Percentiles rank a stretch among this genome's conserved stretches.
Evolutionary conservation across 2,329 filamentous ascomycete genomes (phyloP).

Genomic region (Knufia petricola): DNA sequence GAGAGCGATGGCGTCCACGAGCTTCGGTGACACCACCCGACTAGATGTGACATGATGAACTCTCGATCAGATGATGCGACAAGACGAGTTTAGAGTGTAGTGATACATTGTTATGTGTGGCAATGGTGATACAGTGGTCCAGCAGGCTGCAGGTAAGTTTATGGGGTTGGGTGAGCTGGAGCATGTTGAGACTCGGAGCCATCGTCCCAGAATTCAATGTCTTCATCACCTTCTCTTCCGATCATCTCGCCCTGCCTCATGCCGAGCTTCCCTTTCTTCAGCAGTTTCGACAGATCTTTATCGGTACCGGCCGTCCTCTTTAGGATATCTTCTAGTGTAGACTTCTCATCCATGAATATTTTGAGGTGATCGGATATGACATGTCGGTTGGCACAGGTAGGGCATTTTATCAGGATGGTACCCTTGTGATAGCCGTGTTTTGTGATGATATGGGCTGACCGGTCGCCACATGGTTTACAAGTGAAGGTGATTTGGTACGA

Average conservation of each 20-base stretch:
- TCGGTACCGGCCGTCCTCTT: conserved; percentile 26
- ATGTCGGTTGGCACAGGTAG: conserved; percentile 75
- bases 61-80: too few relatives aligned
- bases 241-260: conserved; percentile 53
- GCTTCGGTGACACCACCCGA: too few relatives aligned
- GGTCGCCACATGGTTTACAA: conserved; percentile 70
- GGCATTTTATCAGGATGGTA: conserved; percentile 80
- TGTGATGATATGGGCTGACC: conserved; percentile 75
- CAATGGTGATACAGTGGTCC: too few relatives aligned
- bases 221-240: conserved; percentile 55
- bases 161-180: conserved; percentile 2
- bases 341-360: conserved; percentile 39
- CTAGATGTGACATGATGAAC: too few relatives aligned
- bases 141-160: background rate
- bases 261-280: conserved; percentile 62
- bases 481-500: conserved; percentile 87
- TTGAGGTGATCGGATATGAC: conserved; percentile 84
- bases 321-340: conserved; percentile 36
- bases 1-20: too few relatives aligned
- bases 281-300: conserved; percentile 58
- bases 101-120: too few relatives aligned
- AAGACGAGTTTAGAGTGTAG: background rate
- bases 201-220: conserved; percentile 87
- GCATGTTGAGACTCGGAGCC: conserved; percentile 36
- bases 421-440: conserved; percentile 94